These are phyloP conservation scores for Petunia secreta DNA, from an alignment of 257 asterid genomes.

Conservation along the genomic window DNA sequence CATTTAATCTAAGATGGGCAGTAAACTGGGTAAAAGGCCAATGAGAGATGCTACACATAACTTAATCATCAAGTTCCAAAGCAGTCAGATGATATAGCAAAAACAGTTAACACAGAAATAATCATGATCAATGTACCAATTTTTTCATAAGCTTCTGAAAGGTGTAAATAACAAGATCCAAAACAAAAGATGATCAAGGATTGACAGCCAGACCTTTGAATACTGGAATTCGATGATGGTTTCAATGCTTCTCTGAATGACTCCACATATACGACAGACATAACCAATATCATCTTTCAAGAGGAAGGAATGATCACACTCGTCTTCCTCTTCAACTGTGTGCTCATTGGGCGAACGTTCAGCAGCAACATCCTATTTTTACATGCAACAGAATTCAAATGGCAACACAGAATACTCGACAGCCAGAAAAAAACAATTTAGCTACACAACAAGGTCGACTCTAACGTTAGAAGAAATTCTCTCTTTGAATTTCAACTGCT, in stretches of 20 bases:
- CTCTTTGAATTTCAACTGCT: constrained; percentile 13
- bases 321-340: constrained; percentile 58
- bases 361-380: constrained; percentile 57
- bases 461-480: constrained; percentile 11
- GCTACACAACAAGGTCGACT: background rate
- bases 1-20: background rate
- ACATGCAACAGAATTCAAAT: constrained; percentile 27
- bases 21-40: constrained; percentile 9
- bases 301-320: constrained; percentile 86
- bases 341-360: constrained; percentile 47
- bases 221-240: constrained; percentile 85
- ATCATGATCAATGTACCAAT: constrained; percentile 21
- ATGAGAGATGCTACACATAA: background rate
- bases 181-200: constrained; percentile 23
- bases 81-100: constrained; percentile 12
- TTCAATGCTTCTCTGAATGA: constrained; percentile 80
- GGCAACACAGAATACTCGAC: background rate
- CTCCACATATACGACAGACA: constrained; percentile 96
- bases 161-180: constrained; percentile 24
- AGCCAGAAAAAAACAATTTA: constrained; percentile 12
- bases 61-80: constrained; percentile 19
- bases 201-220: constrained; percentile 63
- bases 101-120: constrained; percentile 23
- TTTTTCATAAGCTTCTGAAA: constrained; percentile 29
- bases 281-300: constrained; percentile 92